These are phyloP conservation scores for Mycosphaerella arachidis DNA, from an alignment of 2,329 filamentous ascomycete genomes.

Conservation along the genomic window DNA sequence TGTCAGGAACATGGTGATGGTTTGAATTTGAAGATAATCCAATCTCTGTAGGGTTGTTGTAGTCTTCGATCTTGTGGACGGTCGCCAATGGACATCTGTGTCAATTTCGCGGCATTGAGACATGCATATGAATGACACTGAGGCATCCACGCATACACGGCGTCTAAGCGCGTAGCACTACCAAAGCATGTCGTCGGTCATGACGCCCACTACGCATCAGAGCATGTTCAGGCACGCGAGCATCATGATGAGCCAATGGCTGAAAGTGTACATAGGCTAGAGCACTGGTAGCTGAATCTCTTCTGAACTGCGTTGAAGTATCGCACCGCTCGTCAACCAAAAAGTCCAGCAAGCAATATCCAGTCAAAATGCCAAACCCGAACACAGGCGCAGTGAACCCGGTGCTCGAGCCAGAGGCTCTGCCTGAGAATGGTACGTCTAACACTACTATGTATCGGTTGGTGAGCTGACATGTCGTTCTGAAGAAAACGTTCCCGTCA, in stretches of 20 bases:
- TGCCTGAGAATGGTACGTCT: constrained; percentile 3
- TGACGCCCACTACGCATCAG: not conserved
- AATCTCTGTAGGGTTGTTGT: too few relatives aligned
- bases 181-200: not conserved
- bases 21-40: too few relatives aligned
- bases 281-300: not conserved
- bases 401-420: constrained; percentile 6
- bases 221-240: not conserved
- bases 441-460: not conserved
- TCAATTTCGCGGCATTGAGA: not conserved
- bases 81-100: too few relatives aligned
- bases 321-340: not conserved
- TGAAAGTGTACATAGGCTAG: not conserved
- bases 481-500: not conserved
- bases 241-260: not conserved
- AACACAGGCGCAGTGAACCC: constrained; percentile 11
- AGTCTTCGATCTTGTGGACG: too few relatives aligned
- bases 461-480: not conserved
- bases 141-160: not conserved
- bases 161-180: not conserved
- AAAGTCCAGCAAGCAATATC: not conserved
- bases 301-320: not conserved
- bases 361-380: constrained; percentile 11
- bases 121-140: not conserved
- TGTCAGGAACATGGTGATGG: too few relatives aligned